Base-by-base conservation (phyloP, 495 filamentous ascomycete genomes). In the Trichoderma asperelloides region DNA sequence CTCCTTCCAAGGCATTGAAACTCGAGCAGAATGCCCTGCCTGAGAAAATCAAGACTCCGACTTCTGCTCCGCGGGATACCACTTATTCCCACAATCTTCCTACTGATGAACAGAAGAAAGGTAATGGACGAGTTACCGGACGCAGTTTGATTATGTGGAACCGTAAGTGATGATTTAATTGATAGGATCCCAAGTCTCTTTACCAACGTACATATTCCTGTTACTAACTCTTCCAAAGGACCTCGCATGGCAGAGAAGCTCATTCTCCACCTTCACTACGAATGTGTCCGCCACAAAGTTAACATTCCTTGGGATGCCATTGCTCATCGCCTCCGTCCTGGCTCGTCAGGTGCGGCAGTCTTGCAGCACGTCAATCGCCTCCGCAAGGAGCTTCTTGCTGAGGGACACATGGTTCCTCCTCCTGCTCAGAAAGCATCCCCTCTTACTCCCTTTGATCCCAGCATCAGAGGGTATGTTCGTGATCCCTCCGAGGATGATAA, bases 191-290 rank as follows among this genome's bases (percentile, higher is more conserved):
- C 33, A 23, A 51, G 16, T 64, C 41, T 15, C 4, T 62, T 21
- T 21, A 23, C 64, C 11, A 23, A 27, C 47, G 43, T 69, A 25
- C 27, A 37, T n/a, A 37, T 41, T 25, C 43, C 3, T 28, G 15
- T 7, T n/a, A 63, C 69, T 72, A 33, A 69, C 62, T 49, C 18
- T 63, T 23, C 57, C 23, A 8, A 47, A 78, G 76, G 76, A 23
- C 71, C 74, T 1, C 74, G 76, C 21, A 78, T 78, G 76, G 67
- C 70, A 4, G 71, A 79, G 63, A 77, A 78, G 66, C 64, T 79
- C n/a, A 64, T 79, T 8, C 67, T 78, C 0, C 66, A 72, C 68
- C 66, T 77, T 0, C 63, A 70, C 12, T 79, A 76, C 43, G 77
- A 79, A 55, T 73, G 70, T 39, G 67, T 68, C 11, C 70, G 68